phyloP scores from a whole-genome alignment of 83 land plant species.

The Diphasiastrum complanatum region DNA sequence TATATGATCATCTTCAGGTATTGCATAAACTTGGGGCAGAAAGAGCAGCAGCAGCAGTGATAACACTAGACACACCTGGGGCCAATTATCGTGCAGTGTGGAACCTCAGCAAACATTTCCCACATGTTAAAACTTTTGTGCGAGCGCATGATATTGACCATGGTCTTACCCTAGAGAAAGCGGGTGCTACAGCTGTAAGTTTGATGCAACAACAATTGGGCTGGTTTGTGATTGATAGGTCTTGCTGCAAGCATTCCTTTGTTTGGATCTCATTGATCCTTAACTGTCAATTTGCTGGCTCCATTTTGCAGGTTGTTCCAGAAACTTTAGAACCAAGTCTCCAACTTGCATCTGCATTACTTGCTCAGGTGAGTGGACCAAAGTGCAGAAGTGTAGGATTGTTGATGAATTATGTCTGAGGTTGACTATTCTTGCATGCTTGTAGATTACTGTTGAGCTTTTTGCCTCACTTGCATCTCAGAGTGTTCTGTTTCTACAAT shows the following conservation, averaged over 20 bases:
- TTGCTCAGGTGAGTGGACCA: conserved; percentile 66
- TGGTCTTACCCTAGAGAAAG: conserved; percentile 95
- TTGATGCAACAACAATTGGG: too few species aligned
- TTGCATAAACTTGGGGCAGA: conserved; percentile 96
- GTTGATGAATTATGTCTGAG: neutral
- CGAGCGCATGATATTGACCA: conserved; percentile 99
- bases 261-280: neutral
- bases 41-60: conserved; percentile 94
- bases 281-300: neutral
- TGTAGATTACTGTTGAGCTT: too few species aligned
- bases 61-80: conserved; percentile 91
- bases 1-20: conserved; percentile 37
- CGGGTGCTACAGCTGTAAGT: conserved; percentile 94
- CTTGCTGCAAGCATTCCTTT: neutral
- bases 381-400: neutral
- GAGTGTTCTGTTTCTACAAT: too few species aligned
- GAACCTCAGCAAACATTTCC: conserved; percentile 93
- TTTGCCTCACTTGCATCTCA: too few species aligned
- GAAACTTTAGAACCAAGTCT: conserved; percentile 98
- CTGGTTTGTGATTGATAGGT: neutral
- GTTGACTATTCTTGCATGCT: too few species aligned
- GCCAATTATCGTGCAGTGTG: conserved; percentile 95
- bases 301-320: conserved; percentile 66
- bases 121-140: conserved; percentile 95
- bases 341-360: conserved; percentile 96